A percentile compares a stretch with the other conserved stretches of the same genome.
phyloP scores from a whole-genome alignment of 805 yeast genomes.

The Candida insectorum region DNA sequence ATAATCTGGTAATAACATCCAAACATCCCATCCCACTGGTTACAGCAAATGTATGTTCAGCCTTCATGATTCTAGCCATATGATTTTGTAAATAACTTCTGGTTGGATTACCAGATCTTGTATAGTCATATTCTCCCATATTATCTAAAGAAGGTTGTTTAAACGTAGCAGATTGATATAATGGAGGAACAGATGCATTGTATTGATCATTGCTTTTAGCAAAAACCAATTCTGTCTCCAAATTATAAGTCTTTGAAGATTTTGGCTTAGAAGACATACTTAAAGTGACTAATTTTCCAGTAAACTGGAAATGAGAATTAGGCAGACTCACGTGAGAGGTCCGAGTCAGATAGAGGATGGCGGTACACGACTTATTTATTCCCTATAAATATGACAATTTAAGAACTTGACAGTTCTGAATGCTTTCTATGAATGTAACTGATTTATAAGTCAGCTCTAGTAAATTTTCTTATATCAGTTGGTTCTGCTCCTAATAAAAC shows the following conservation, averaged over 20 bases:
- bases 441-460: constrained; percentile 65
- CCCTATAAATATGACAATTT: not conserved
- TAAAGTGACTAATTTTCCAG: too few species aligned
- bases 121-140: constrained; percentile 71
- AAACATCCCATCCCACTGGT: constrained; percentile 91
- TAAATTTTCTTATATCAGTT: constrained; percentile 62
- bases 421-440: too few species aligned
- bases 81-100: constrained; percentile 77
- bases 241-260: constrained; percentile 36
- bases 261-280: constrained; percentile 3
- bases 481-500: constrained; percentile 61
- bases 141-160: constrained; percentile 70
- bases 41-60: constrained; percentile 75
- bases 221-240: constrained; percentile 71
- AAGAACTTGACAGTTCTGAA: not conserved
- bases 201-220: constrained; percentile 62
- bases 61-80: constrained; percentile 72
- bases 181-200: constrained; percentile 80
- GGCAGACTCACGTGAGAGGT: not conserved
- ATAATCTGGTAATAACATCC: constrained; percentile 75
- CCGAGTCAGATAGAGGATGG: not conserved
- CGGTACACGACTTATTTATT: not conserved
- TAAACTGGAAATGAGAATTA: not conserved
- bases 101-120: constrained; percentile 94
- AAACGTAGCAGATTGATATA: constrained; percentile 93